These are phyloP conservation scores for Colletotrichum musae DNA, from an alignment of 2,329 filamentous ascomycete species.

Conservation along the genomic window DNA sequence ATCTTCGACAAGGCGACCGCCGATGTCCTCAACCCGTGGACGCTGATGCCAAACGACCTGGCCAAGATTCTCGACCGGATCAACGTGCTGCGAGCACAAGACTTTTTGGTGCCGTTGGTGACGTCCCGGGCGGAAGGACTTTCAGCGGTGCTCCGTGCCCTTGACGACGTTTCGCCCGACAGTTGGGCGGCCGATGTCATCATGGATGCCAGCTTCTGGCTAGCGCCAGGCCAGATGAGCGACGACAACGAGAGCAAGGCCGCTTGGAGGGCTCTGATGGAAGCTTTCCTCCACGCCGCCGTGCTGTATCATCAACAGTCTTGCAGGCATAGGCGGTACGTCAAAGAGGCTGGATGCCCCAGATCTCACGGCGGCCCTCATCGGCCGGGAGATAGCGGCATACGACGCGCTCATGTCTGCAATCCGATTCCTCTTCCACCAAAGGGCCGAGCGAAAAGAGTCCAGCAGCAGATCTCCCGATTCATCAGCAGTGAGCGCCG, in stretches of 20 bases:
- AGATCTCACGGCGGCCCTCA: rapidly evolving
- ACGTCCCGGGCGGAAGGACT: background rate
- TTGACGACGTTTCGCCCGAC: background rate
- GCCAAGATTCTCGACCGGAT: conserved; percentile 13
- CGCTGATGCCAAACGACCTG: conserved; percentile 3
- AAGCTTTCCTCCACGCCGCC: conserved; percentile 4
- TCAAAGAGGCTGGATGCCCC: background rate
- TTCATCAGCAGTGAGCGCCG: conserved; percentile 6
- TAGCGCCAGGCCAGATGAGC: background rate
- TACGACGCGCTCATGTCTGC: background rate
- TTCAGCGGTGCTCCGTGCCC: background rate
- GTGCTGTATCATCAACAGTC: background rate
- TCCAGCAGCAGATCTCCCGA: background rate
- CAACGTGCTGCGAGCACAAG: conserved; percentile 11
- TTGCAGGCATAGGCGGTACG: background rate
- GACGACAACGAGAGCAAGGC: background rate
- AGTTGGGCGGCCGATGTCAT: conserved; percentile 4
- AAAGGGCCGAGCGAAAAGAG: background rate
- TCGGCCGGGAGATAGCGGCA: background rate
- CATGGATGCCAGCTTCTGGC: background rate
- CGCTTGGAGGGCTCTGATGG: conserved; percentile 20
- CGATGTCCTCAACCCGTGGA: conserved; percentile 10
- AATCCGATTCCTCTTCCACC: conserved; percentile 2
- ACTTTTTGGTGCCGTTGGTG: background rate
- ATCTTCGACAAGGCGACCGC: background rate